Percentiles rank a stretch among this genome's conserved stretches.
phyloP scores from a whole-genome alignment of 805 yeast species.

The Hanseniaspora valbyensis region DNA sequence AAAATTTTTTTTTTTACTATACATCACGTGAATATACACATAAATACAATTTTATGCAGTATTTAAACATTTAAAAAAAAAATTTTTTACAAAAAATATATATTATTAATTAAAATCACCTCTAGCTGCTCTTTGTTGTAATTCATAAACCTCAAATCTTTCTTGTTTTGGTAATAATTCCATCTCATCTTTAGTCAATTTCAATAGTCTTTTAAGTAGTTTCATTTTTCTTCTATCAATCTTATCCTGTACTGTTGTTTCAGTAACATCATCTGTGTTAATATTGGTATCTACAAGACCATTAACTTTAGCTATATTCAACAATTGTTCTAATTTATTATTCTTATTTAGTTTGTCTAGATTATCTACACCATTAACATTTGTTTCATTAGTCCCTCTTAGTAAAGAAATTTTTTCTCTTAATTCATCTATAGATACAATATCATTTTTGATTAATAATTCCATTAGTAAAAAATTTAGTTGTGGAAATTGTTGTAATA shows the following conservation, averaged over 20 bases:
- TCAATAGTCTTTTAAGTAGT: slow-evolving; percentile 42
- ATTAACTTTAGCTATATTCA: slow-evolving; percentile 20
- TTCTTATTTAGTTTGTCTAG: slow-evolving; percentile 20
- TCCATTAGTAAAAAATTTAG: slow-evolving; percentile 75
- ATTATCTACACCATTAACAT: slow-evolving; percentile 22
- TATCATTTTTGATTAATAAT: slow-evolving; percentile 37
- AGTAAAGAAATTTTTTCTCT: slow-evolving; percentile 29
- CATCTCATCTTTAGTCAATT: slow-evolving; percentile 43
- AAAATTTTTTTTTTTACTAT: no score
- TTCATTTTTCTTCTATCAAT: slow-evolving; percentile 32
- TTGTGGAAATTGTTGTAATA: slow-evolving; percentile 49
- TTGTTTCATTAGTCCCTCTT: slow-evolving; percentile 23
- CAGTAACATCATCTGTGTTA: neutral
- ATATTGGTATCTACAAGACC: neutral
- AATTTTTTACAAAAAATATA: no score
- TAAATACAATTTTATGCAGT: no score
- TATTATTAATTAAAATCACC: slow-evolving; percentile 26
- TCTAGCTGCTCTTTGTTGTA: slow-evolving; percentile 29
- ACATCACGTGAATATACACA: no score
- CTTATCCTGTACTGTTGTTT: slow-evolving; percentile 18
- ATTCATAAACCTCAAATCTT: slow-evolving; percentile 31
- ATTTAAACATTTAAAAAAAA: no score
- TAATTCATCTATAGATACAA: slow-evolving; percentile 28
- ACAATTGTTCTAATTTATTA: slow-evolving; percentile 15
- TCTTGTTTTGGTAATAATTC: slow-evolving; percentile 42